A percentile compares a stretch with the other conserved stretches of the same genome.
phyloP scores from a whole-genome alignment of 345 rosid species.

The Erucastrum elatum region DNA sequence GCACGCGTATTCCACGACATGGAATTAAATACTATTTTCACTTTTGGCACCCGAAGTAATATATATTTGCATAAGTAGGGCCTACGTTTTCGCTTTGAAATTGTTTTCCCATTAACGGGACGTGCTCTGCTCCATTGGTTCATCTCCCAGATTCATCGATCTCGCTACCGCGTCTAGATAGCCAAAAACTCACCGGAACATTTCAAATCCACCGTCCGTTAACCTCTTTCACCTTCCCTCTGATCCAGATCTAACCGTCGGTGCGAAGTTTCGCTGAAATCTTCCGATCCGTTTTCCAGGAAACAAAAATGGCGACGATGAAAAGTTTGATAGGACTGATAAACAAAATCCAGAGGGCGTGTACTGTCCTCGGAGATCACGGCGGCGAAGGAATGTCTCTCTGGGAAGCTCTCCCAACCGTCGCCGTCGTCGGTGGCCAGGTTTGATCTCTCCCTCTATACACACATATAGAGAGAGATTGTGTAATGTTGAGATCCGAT shows the following conservation, averaged over 20 bases:
- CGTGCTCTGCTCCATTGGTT: slow-evolving; percentile 16
- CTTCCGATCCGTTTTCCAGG: slow-evolving; percentile 26
- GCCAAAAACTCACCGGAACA: not conserved
- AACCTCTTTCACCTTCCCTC: not conserved
- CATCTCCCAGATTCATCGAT: slow-evolving; percentile 28
- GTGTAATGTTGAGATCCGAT: slow-evolving; percentile 5
- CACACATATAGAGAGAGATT: not conserved
- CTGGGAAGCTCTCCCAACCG: slow-evolving; percentile 98
- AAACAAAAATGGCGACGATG: slow-evolving; percentile 87
- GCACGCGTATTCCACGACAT: slow-evolving; percentile 15
- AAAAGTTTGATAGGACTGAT: slow-evolving; percentile 91
- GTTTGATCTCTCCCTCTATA: slow-evolving; percentile 40
- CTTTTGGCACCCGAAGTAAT: not conserved
- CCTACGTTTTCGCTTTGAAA: not conserved
- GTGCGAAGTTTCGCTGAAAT: slow-evolving; percentile 66
- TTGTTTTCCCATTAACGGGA: slow-evolving; percentile 3
- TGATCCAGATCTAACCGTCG: slow-evolving; percentile 33
- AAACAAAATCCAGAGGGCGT: slow-evolving; percentile 95
- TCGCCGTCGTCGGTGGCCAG: slow-evolving; percentile 99
- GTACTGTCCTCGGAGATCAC: slow-evolving; percentile 94
- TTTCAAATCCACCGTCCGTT: not conserved
- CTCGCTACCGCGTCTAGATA: not conserved
- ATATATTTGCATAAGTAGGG: not conserved
- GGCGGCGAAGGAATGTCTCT: slow-evolving; percentile 99
- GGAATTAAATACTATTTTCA: slow-evolving; percentile 11